phyloP scores from a whole-genome alignment of 768 basidiomycete species.

The Lenzites betulinus region DNA sequence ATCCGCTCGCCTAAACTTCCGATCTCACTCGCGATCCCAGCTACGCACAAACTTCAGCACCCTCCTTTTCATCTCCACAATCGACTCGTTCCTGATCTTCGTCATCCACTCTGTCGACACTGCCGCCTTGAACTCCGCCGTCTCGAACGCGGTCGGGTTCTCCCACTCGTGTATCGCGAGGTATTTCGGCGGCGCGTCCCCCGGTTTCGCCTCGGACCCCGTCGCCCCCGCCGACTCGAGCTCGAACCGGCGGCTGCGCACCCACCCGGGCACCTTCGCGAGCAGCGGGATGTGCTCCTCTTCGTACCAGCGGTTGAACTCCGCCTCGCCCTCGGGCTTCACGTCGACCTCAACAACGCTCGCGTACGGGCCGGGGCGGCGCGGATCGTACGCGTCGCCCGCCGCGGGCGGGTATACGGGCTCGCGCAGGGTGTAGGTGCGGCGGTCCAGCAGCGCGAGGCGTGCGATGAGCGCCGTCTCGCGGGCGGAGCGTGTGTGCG shows the following conservation, averaged over 20 bases:
- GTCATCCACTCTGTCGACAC: slow-evolving; percentile 46
- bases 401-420: slow-evolving; percentile 7
- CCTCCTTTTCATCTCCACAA: slow-evolving; percentile 35
- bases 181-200: slow-evolving; percentile 9
- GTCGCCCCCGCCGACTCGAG: slow-evolving; percentile 25
- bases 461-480: slow-evolving; percentile 35
- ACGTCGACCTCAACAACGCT: slow-evolving; percentile 30
- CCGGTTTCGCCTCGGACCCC: slow-evolving; percentile 26
- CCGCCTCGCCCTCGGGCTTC: slow-evolving; percentile 30
- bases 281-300: slow-evolving; percentile 39
- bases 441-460: slow-evolving; percentile 37
- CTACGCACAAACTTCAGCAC: slow-evolving; percentile 25
- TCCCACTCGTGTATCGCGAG: slow-evolving; percentile 8
- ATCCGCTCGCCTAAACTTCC: neutral
- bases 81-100: slow-evolving; percentile 36
- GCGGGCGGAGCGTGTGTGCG: slow-evolving; percentile 32
- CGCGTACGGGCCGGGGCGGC: slow-evolving; percentile 27
- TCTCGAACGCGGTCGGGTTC: slow-evolving; percentile 33
- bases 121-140: slow-evolving; percentile 41
- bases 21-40: slow-evolving; percentile 12
- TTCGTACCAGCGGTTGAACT: slow-evolving; percentile 33
- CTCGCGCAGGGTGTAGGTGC: slow-evolving; percentile 33
- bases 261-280: slow-evolving; percentile 43
- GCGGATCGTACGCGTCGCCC: slow-evolving; percentile 24
- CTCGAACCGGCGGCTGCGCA: slow-evolving; percentile 45